Conservation (phyloP, 1,139 yeast genomes). For the Hanseniaspora uvarum region DNA sequence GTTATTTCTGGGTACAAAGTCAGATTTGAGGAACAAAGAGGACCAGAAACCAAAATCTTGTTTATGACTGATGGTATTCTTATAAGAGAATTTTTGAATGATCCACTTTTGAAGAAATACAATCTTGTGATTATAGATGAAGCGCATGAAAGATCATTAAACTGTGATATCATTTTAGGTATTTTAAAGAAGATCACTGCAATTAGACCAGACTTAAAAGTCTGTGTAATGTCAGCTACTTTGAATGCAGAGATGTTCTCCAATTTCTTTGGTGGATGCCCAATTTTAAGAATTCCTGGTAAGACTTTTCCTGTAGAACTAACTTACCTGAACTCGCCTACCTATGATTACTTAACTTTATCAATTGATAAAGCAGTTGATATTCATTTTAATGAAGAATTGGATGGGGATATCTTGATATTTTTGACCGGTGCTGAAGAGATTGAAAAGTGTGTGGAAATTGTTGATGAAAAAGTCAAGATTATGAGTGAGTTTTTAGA, state of each 20-base stretch:
- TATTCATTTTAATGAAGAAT: slow-evolving; percentile 64
- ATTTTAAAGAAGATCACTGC: slow-evolving; percentile 61
- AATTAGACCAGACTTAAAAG: slow-evolving; percentile 61
- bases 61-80: slow-evolving; percentile 95
- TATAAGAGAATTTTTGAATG: slow-evolving; percentile 69
- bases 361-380: slow-evolving; percentile 72
- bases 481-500: slow-evolving; percentile 32
- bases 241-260: slow-evolving; percentile 79
- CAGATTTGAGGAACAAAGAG: slow-evolving; percentile 71
- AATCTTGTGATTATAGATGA: slow-evolving; percentile 86
- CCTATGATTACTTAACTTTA: slow-evolving; percentile 73
- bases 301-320: slow-evolving; percentile 82
- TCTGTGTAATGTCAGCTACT: slow-evolving; percentile 88
- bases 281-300: slow-evolving; percentile 76
- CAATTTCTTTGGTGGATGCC: slow-evolving; percentile 64
- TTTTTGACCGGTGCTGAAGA: slow-evolving; percentile 88
- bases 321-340: slow-evolving; percentile 67
- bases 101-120: slow-evolving; percentile 61
- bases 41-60: slow-evolving; percentile 56
- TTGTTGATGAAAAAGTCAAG: slow-evolving; percentile 55
- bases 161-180: slow-evolving; percentile 87
- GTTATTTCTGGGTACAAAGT: slow-evolving; percentile 77
- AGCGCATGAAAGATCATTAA: slow-evolving; percentile 90
- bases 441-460: slow-evolving; percentile 81
- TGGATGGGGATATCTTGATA: slow-evolving; percentile 68